These are phyloP conservation scores for Halophytophthora batemanensis DNA, from an alignment of 352 stramenopile species.

Conservation along the genomic window DNA sequence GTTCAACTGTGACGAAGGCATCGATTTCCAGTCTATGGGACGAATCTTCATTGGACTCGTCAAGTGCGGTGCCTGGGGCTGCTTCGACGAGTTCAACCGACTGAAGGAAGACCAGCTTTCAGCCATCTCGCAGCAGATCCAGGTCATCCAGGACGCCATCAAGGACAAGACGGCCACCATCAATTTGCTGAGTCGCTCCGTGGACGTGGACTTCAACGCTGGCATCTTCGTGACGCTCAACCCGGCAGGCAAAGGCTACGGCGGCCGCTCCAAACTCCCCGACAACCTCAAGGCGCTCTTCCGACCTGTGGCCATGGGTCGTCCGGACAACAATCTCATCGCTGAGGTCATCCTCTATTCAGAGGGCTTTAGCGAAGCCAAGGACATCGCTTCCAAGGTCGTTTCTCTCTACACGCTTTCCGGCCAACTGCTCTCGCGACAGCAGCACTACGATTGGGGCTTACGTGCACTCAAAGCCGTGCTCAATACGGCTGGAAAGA, in stretches of 20 bases:
- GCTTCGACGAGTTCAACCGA: constrained; percentile 96
- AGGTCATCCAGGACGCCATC: constrained; percentile 94
- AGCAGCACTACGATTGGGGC: constrained; percentile 95
- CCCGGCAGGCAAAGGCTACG: constrained; percentile 92
- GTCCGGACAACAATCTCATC: constrained; percentile 93
- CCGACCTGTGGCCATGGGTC: constrained; percentile 90
- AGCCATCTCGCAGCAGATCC: constrained; percentile 93
- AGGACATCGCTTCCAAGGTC: constrained; percentile 90
- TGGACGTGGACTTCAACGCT: constrained; percentile 92
- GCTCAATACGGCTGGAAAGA: constrained; percentile 91
- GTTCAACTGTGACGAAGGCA: constrained; percentile 94
- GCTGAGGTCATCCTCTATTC: constrained; percentile 92
- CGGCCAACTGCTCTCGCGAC: constrained; percentile 77
- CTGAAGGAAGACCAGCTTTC: constrained; percentile 94
- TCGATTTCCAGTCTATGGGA: constrained; percentile 94
- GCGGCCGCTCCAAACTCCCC: constrained; percentile 89
- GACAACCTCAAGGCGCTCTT: constrained; percentile 96
- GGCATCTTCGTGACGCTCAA: constrained; percentile 97
- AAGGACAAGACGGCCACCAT: constrained; percentile 78
- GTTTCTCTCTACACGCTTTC: constrained; percentile 91
- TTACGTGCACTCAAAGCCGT: constrained; percentile 93
- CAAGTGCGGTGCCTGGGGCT: constrained; percentile 95
- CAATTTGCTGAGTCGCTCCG: constrained; percentile 72
- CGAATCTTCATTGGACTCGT: constrained; percentile 95
- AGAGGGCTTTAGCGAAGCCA: constrained; percentile 89